Base-by-base conservation (phyloP, 2,329 filamentous ascomycete genomes). In the Thelonectria rubi region DNA sequence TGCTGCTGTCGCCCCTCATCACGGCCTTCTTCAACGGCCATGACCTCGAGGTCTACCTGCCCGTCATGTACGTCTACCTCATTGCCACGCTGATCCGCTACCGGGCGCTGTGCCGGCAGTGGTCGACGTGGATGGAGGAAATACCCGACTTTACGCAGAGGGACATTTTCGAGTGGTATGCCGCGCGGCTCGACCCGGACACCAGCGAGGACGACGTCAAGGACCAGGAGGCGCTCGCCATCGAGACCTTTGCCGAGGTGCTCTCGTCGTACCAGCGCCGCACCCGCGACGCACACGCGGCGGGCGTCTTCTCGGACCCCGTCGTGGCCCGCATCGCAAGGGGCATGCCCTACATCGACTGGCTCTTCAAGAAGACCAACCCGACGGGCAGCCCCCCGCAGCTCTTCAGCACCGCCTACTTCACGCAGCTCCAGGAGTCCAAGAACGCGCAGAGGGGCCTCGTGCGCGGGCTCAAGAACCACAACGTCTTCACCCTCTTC, bases 41-140 rank as follows among this genome's bases (percentile, higher is more conserved):
- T 21, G 65, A 67, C 15, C 26, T 67, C 7, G 52, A 53, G 8
- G 65, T 67, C 10, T 67, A 67, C 18, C 49, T 67, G 14, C 62
- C 58, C 4, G 24, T 63, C 47, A 67, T 67, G 58, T 67, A 62
- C 21, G 30, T 24, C n/a, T 67, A 66, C n/a, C 15, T 65, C 2
- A 18, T 63, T 2, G 3, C 62, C 6, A 49, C 55, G 3, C 24
- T 67, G 5, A 32, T 43, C 24, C 55, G 64, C 4, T 67, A 66
- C 21, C 55, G 65, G 14, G 58, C 55, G 0, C 58, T 67, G 1
- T 67, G 64, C 8, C 65, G 62, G 2, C 58, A 67, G 15, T 67
- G 65, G 65, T 58, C 58, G 1, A 54, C 37, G 12, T 67, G 65
- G 65, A 66, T 67, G 65, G 62, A 66, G 0, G 62, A 64, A 4